phyloP scores from a whole-genome alignment of 352 stramenopile genomes.

The Lagenidium giganteum region DNA sequence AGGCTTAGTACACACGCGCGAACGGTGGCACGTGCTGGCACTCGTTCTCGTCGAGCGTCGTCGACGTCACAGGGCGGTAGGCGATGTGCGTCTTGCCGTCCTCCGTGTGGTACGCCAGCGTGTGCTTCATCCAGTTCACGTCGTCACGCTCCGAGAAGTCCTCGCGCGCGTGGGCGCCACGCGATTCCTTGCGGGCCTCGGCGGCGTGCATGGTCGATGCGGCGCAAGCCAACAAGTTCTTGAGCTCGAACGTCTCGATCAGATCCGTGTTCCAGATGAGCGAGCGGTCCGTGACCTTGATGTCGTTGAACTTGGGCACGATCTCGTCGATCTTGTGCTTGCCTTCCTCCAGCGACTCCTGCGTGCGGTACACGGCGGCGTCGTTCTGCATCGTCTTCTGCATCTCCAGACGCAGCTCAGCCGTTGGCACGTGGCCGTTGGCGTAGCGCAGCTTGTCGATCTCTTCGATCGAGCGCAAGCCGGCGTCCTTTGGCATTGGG shows the following conservation, averaged over 20 bases:
- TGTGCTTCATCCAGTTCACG: conserved; percentile 98
- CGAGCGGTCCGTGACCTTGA: conserved; percentile 93
- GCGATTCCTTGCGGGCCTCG: conserved; percentile 92
- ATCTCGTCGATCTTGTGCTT: conserved; percentile 84
- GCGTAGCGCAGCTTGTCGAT: conserved; percentile 90
- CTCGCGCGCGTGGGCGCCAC: conserved; percentile 95
- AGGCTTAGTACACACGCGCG: conserved; percentile 94
- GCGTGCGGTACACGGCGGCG: conserved; percentile 49
- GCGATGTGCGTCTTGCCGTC: conserved; percentile 85
- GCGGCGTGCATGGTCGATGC: conserved; percentile 94
- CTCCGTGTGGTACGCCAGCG: conserved; percentile 91
- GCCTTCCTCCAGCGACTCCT: conserved; percentile 77
- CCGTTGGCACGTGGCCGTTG: conserved; percentile 69
- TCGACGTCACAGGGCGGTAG: conserved; percentile 91
- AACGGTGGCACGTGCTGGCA: conserved; percentile 92
- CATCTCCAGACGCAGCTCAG: conserved; percentile 79
- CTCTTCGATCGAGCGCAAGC: conserved; percentile 81
- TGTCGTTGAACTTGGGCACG: conserved; percentile 89
- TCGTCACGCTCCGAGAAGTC: conserved; percentile 94
- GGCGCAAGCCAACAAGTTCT: conserved; percentile 92
- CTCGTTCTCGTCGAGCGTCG: conserved; percentile 95
- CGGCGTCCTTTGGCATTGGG: conserved; percentile 76
- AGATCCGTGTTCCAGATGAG: conserved; percentile 98
- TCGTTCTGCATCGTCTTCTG: conserved; percentile 55
- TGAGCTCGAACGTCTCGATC: conserved; percentile 94